Conservation (phyloP, 768 basidiomycete genomes). For the Gymnopilus junonius region DNA sequence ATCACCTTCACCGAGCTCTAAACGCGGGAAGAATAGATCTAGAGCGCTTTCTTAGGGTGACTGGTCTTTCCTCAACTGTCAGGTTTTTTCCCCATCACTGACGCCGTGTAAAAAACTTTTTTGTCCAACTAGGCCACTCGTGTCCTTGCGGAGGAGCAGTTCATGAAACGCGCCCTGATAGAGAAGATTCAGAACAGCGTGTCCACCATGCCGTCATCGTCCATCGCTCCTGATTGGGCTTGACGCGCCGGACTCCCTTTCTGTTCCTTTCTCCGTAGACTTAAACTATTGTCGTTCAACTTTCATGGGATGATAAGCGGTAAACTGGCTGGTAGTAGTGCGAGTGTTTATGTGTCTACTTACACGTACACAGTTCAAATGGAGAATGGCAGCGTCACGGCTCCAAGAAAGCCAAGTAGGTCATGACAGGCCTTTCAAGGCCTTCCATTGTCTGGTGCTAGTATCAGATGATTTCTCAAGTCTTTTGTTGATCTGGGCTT, state of each 20-base stretch:
- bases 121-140: constrained; percentile 68
- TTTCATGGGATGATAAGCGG: background rate
- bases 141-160: constrained; percentile 92
- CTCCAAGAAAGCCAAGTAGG: background rate
- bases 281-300: background rate
- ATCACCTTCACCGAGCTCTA: constrained; percentile 92
- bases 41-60: constrained; percentile 90
- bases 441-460: too few relatives aligned
- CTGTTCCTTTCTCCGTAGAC: constrained; percentile 1
- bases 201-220: constrained; percentile 49
- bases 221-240: constrained; percentile 44
- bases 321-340: background rate
- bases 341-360: background rate
- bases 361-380: constrained; percentile 1
- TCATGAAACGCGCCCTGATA: constrained; percentile 93
- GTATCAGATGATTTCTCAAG: constrained; percentile 3
- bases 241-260: constrained; percentile 14
- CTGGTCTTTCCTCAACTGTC: constrained; percentile 23
- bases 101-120: constrained; percentile 6
- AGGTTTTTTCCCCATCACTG: constrained; percentile 9
- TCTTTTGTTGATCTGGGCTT: constrained; percentile 6
- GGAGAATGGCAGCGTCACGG: background rate
- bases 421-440: background rate
- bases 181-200: constrained; percentile 82
- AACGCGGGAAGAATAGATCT: constrained; percentile 92